Evolutionary conservation across 2,329 filamentous ascomycete genomes (phyloP).

Genomic region (Fusarium poae): DNA sequence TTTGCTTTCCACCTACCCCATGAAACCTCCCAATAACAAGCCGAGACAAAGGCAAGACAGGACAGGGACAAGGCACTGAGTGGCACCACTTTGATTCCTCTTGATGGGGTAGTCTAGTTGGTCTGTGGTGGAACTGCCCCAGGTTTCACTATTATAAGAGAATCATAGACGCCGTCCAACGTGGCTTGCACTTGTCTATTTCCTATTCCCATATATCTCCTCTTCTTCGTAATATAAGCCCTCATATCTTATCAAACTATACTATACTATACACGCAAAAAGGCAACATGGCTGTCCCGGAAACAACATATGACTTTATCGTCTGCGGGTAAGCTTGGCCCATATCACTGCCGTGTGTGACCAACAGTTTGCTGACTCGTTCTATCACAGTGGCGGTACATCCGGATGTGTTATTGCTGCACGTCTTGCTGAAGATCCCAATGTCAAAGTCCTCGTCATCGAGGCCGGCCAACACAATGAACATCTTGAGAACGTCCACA

Average conservation of each 20-base stretch:
- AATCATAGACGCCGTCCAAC: slow-evolving; percentile 7
- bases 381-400: slow-evolving; percentile 51
- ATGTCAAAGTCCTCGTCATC: slow-evolving; percentile 52
- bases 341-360: background rate
- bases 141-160: slow-evolving; percentile 26
- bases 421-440: slow-evolving; percentile 54
- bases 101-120: background rate
- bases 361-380: slow-evolving; percentile 6
- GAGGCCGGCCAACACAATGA: slow-evolving; percentile 58
- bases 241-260: background rate
- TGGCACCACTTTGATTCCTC: slow-evolving; percentile 6
- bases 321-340: slow-evolving; percentile 51
- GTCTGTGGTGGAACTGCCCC: background rate
- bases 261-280: background rate
- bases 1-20: background rate
- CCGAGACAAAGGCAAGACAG: background rate
- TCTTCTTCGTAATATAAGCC: background rate
- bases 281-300: slow-evolving; percentile 37
- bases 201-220: background rate
- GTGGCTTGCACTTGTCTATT: background rate
- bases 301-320: slow-evolving; percentile 52
- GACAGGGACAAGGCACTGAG: slow-evolving; percentile 2
- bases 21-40: slow-evolving; percentile 2
- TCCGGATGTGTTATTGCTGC: slow-evolving; percentile 55
- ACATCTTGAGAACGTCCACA: slow-evolving; percentile 63